Conservation (phyloP, 208 protist genomes). For the Trypanosomatidae sp. region DNA sequence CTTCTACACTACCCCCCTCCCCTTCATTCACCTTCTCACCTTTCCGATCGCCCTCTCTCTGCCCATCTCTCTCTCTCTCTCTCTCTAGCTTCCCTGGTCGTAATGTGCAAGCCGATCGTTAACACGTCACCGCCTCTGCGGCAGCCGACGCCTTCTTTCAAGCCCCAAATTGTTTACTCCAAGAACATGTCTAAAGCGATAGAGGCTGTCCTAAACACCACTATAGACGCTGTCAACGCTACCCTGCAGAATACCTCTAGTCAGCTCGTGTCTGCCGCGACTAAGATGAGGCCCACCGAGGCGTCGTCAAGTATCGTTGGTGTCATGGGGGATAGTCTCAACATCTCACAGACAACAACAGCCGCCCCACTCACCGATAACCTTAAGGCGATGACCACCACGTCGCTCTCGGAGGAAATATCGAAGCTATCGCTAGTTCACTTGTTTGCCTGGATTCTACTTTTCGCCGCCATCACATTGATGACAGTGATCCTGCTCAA, state of each 20-base stretch:
- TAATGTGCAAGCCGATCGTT: not conserved
- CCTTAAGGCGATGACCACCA: constrained; percentile 12
- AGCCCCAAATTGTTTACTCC: not conserved
- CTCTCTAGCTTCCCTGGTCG: not conserved
- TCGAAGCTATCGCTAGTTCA: constrained; percentile 26
- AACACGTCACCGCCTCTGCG: not conserved
- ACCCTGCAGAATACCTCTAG: not conserved
- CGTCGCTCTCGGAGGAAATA: constrained; percentile 21
- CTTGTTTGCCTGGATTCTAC: constrained; percentile 34
- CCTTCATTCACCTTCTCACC: not conserved
- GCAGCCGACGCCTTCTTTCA: not conserved
- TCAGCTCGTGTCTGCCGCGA: not conserved
- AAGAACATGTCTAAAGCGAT: not conserved
- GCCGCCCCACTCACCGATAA: constrained; percentile 4
- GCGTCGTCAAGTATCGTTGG: not conserved
- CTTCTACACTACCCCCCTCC: not conserved
- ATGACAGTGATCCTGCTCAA: constrained; percentile 44
- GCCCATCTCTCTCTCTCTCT: not conserved
- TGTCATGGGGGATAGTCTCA: not conserved
- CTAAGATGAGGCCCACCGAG: not conserved
- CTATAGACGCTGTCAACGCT: not conserved
- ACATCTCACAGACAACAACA: not conserved
- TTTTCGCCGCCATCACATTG: constrained; percentile 41
- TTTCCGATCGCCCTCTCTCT: not conserved
- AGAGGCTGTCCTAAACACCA: not conserved